These are phyloP conservation scores for Lanzia echinophila DNA, from an alignment of 2,329 filamentous ascomycete genomes.

Conservation along the genomic window DNA sequence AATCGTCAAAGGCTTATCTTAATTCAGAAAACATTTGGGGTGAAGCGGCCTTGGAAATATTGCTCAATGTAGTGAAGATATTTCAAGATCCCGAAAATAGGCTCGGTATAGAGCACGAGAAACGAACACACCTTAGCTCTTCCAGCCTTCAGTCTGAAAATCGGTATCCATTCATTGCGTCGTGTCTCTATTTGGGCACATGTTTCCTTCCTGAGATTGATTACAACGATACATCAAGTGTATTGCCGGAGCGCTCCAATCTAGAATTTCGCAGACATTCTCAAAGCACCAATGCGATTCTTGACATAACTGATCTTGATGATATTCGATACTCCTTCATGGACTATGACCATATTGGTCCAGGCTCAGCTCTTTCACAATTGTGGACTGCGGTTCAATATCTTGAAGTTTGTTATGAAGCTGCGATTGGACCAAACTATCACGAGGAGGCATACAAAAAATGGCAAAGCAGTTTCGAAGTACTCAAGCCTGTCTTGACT, in stretches of 20 bases:
- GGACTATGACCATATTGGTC: no score
- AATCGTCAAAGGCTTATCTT: not conserved
- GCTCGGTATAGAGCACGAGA: conserved; percentile 15
- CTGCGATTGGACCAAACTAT: not conserved
- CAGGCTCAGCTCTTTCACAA: no score
- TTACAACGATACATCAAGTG: no score
- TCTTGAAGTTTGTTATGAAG: not conserved
- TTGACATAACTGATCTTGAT: conserved; percentile 19
- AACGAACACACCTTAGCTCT: not conserved
- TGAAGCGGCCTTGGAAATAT: conserved; percentile 10
- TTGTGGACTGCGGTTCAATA: not conserved
- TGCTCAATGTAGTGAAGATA: conserved; percentile 11
- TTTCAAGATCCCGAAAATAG: conserved; percentile 14
- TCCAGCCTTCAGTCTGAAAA: not conserved
- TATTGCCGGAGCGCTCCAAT: not conserved
- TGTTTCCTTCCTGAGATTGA: no score
- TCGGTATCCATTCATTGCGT: not conserved
- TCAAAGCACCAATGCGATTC: conserved; percentile 17
- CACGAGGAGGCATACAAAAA: not conserved
- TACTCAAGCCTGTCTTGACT: not conserved
- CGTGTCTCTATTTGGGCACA: not conserved
- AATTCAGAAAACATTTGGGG: not conserved
- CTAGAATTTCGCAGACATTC: not conserved
- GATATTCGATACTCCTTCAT: conserved; percentile 19
- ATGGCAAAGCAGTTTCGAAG: not conserved